phyloP scores from a whole-genome alignment of 345 rosid genomes.

The Noccaea bulbosa region DNA sequence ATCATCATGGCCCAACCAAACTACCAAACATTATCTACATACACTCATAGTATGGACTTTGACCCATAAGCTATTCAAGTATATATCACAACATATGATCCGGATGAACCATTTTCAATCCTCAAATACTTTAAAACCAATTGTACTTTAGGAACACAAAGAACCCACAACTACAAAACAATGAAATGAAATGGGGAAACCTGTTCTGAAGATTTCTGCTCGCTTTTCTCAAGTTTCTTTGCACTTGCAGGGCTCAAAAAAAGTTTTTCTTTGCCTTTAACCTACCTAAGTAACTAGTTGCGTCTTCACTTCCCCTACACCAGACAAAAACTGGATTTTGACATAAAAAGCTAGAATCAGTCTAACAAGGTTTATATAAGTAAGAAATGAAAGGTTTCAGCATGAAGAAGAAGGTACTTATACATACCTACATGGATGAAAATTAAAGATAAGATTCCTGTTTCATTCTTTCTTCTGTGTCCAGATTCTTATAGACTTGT shows the following conservation, averaged over 20 bases:
- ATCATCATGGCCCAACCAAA: slow-evolving; percentile 35
- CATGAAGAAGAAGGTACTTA: not conserved
- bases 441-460: not conserved
- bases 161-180: slow-evolving; percentile 10
- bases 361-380: not conserved
- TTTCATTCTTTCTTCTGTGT: slow-evolving; percentile 62
- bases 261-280: not conserved
- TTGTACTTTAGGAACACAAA: not conserved
- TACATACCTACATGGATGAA: slow-evolving; percentile 18
- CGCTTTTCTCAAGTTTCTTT: not conserved
- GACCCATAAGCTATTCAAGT: not conserved
- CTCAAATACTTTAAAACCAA: slow-evolving; percentile 5
- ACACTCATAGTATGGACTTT: slow-evolving; percentile 6
- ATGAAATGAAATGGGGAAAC: not conserved
- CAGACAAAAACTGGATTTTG: not conserved
- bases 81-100: not conserved
- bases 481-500: slow-evolving; percentile 84
- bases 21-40: slow-evolving; percentile 33
- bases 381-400: not conserved
- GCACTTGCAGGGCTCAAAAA: not conserved
- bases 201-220: not conserved
- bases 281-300: not conserved
- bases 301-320: slow-evolving; percentile 10
- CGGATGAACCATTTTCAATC: not conserved
- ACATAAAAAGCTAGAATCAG: slow-evolving; percentile 16